Evolutionary conservation across 176 grass and related monocot genomes (phyloP).

Genomic region (Tuctoria greenei): DNA sequence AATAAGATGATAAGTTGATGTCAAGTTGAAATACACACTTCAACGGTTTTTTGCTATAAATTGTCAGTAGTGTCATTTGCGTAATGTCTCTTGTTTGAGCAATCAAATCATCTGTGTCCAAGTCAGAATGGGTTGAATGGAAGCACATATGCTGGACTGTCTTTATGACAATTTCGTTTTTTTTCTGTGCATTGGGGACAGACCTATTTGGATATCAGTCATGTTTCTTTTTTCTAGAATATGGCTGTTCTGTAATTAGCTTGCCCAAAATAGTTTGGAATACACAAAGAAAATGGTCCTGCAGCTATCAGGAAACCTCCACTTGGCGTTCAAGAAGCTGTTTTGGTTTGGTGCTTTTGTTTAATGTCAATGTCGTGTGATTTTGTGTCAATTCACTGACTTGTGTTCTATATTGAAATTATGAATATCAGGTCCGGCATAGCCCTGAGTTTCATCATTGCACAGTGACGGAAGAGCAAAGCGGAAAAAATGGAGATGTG

Average conservation of each 20-base stretch:
- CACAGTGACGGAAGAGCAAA: conserved; percentile 39
- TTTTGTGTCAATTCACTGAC: background rate
- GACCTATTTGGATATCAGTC: background rate
- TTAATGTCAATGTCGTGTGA: background rate
- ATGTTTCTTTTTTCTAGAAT: background rate
- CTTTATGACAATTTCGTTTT: background rate
- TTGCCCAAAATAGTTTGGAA: background rate
- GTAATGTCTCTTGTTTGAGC: background rate
- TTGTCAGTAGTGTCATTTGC: background rate
- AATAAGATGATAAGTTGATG: background rate
- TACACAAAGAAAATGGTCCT: background rate
- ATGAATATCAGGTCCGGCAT: conserved; percentile 60
- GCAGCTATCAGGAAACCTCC: background rate
- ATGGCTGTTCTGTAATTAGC: background rate
- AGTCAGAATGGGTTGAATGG: background rate
- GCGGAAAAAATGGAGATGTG: conserved; percentile 39
- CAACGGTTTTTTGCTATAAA: background rate
- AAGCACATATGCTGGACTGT: background rate
- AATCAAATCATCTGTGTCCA: background rate
- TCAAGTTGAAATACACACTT: background rate
- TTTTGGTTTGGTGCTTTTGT: background rate
- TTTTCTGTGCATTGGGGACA: background rate
- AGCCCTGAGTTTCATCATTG: conserved; percentile 84
- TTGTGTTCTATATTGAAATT: conserved; percentile 3
- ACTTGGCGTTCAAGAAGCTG: background rate